phyloP scores from a whole-genome alignment of 73 alveolate species.

The Stentor roeselii region DNA sequence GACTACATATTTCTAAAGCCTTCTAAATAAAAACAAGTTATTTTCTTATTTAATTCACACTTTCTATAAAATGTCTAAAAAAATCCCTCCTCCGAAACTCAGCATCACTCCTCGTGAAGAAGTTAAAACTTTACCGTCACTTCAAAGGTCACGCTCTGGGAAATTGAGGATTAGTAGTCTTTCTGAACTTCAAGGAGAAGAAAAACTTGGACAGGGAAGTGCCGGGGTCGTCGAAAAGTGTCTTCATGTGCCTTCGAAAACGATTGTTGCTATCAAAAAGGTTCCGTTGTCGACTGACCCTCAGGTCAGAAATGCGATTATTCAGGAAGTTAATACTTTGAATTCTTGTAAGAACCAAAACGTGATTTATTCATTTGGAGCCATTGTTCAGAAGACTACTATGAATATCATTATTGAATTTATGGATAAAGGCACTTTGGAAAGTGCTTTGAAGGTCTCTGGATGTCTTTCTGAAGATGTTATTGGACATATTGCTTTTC shows the following conservation, averaged over 20 bases:
- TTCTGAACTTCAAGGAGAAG: too few species aligned
- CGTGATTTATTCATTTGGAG: constrained; percentile 85
- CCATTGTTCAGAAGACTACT: constrained; percentile 74
- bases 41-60: too few species aligned
- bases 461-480: constrained; percentile 82
- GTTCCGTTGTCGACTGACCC: constrained; percentile 40
- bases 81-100: too few species aligned
- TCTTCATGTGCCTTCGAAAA: constrained; percentile 53
- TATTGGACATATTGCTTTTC: constrained; percentile 80
- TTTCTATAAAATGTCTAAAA: too few species aligned
- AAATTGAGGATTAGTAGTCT: too few species aligned
- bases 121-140: too few species aligned
- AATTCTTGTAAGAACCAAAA: constrained; percentile 78
- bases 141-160: too few species aligned
- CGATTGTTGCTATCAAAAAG: constrained; percentile 48
- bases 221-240: constrained; percentile 44
- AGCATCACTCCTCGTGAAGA: too few species aligned
- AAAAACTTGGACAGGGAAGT: constrained; percentile 55
- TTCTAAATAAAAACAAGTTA: too few species aligned
- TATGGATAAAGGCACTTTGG: constrained; percentile 94
- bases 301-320: constrained; percentile 47
- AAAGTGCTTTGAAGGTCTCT: constrained; percentile 65
- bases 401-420: constrained; percentile 89
- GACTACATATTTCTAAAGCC: too few species aligned
- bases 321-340: constrained; percentile 67